Evolutionary conservation across 371 early-diverging fungal species (phyloP).

Genomic region (Conidiobolus incongruus): DNA sequence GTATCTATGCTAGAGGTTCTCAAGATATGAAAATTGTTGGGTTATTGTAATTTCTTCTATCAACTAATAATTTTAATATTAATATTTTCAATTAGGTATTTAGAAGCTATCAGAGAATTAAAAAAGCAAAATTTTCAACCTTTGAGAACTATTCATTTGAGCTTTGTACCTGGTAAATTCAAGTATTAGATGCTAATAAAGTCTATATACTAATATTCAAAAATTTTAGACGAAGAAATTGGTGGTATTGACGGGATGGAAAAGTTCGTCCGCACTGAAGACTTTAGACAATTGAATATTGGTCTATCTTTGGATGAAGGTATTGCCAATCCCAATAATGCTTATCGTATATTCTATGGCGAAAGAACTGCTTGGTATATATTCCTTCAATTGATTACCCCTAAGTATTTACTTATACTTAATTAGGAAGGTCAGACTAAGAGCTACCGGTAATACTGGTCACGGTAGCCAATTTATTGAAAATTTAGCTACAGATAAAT

Average conservation of each 20-base stretch:
- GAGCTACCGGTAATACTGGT: conserved; percentile 32
- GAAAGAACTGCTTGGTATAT: conserved; percentile 58
- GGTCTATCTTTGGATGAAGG: conserved; percentile 70
- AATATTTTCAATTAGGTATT: conserved; percentile 15
- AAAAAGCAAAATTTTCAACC: conserved; percentile 20
- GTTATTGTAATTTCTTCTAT: conserved; percentile 13
- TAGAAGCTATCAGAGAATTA: conserved; percentile 45
- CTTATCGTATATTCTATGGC: conserved; percentile 45
- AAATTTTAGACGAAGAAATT: conserved; percentile 44
- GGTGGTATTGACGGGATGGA: conserved; percentile 55
- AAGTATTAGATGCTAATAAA: too few species aligned
- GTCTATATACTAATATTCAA: not conserved
- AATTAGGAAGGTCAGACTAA: conserved; percentile 14
- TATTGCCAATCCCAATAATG: conserved; percentile 29
- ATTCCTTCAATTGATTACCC: too few species aligned
- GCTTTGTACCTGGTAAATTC: conserved; percentile 35
- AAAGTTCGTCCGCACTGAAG: conserved; percentile 22
- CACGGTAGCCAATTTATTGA: conserved; percentile 53
- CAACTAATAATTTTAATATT: not conserved
- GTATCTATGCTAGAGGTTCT: conserved; percentile 52
- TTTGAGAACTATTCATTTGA: conserved; percentile 35
- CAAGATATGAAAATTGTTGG: conserved; percentile 83
- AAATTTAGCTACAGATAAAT: conserved; percentile 33
- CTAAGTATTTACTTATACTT: too few species aligned
- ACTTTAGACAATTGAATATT: conserved; percentile 36